Evolutionary conservation across 1,139 yeast species (phyloP), one percentile per base, ranked within the genome.

Genomic region (Sugiyamaella sp.): DNA sequence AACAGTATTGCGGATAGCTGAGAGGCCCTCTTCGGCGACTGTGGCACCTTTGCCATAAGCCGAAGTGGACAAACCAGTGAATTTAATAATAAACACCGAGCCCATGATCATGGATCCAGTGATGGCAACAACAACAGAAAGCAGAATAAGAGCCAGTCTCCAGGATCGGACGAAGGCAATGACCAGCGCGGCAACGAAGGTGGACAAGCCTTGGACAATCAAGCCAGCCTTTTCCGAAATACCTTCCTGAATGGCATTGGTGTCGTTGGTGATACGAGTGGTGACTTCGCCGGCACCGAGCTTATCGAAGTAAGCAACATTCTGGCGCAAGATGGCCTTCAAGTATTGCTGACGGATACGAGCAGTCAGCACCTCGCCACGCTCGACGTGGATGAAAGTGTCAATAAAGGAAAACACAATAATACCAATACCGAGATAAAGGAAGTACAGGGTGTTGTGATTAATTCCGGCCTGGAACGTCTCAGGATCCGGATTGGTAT

Each of bases 221-320:
- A 73, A 62, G 14, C 77, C 78, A 16, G 74, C 68, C 62, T 75
- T 75, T 60, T 76, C 79, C 27, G 76, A 71, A 49, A 75, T 74
- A 39, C 78, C 79, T 43, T 73, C 76, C 58, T 75, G 79, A 50
- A 75, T 72, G 33, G 70, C 61, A 33, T 69, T 65, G n/a, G 78
- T 72, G 46, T 75, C 79, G 38, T 73, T 68, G 27, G 77, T 74
- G 60, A 75, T 74, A 14, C 78, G 70, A 21, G 78, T 72, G 12
- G 77, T 71, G 38, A 74, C 71, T 55, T 73, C 76, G 21, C 79
- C 79, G 14, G 78, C 72, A 24, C 79, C 79, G 14, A 76, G 63
- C 44, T 68, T 66, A 60, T 75, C 79, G 57, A 75, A 76, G 57
- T 72, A 75, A n/a, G 74, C 79, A 49, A 76, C 67, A 51, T 75